These are phyloP conservation scores for Trifolium pratense DNA, from an alignment of 306 rosid species.

Conservation along the genomic window DNA sequence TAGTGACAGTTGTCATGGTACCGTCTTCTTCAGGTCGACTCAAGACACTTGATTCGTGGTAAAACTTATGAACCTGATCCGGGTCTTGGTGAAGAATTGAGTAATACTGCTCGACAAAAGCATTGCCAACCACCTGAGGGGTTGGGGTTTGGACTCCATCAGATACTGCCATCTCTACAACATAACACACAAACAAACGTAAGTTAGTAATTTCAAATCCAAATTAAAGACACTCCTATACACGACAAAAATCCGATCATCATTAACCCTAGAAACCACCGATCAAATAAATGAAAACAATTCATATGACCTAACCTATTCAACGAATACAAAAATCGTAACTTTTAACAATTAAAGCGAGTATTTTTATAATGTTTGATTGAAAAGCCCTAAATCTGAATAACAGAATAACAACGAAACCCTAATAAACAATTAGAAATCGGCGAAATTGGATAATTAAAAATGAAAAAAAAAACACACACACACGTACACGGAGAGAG, in stretches of 20 bases:
- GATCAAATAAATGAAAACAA: not conserved
- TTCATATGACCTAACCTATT: not conserved
- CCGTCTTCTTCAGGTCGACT: slow-evolving; percentile 67
- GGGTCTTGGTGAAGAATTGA: slow-evolving; percentile 45
- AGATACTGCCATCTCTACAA: slow-evolving; percentile 64
- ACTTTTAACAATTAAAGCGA: not conserved
- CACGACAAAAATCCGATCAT: slow-evolving; percentile 11
- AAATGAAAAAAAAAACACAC: not conserved
- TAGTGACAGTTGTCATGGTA: slow-evolving; percentile 47
- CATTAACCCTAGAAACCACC: not conserved
- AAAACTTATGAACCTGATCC: slow-evolving; percentile 53
- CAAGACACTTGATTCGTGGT: slow-evolving; percentile 53
- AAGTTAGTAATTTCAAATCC: too few relatives aligned
- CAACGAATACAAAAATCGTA: not conserved
- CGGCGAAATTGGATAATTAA: not conserved
- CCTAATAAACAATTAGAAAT: not conserved
- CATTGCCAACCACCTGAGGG: slow-evolving; percentile 61
- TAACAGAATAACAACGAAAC: slow-evolving; percentile 2
- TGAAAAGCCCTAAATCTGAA: slow-evolving; percentile 37
- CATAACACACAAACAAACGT: not conserved
- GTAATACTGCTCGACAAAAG: slow-evolving; percentile 65
- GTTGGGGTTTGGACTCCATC: slow-evolving; percentile 37
- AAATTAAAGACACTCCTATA: too few relatives aligned
- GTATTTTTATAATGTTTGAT: not conserved
- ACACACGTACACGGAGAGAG: too few relatives aligned